Percentiles rank a stretch among this genome's conserved stretches.
Evolutionary conservation across 495 filamentous ascomycete species (phyloP).

Genomic region (Apiosordaria backusii): DNA sequence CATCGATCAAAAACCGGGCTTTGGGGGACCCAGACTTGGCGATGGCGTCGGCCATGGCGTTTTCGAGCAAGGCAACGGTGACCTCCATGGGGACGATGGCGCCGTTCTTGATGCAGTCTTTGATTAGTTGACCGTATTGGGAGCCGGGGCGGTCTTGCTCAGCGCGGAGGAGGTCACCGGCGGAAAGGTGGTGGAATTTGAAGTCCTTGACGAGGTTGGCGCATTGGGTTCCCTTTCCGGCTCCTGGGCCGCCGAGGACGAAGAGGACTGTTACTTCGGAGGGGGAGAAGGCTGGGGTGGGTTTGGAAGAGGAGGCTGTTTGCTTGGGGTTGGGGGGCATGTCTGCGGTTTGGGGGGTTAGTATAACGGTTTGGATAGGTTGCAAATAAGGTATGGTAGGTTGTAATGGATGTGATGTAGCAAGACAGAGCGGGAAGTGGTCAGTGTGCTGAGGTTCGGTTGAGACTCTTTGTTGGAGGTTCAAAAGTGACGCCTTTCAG

Average conservation of each 20-base stretch:
- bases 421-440: background rate
- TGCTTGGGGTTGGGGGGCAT: conserved; percentile 19
- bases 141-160: conserved; percentile 83
- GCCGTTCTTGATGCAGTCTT: conserved; percentile 83
- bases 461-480: conserved; percentile 1
- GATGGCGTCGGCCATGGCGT: conserved; percentile 74
- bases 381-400: background rate
- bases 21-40: conserved; percentile 28
- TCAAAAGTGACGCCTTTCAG: background rate
- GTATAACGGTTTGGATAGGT: background rate
- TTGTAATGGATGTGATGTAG: background rate
- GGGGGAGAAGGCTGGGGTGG: conserved; percentile 74
- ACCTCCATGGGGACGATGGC: conserved; percentile 98
- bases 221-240: conserved; percentile 85
- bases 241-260: conserved; percentile 75
- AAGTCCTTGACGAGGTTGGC: conserved; percentile 83
- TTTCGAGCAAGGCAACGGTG: conserved; percentile 88
- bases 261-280: conserved; percentile 81
- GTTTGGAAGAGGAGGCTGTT: conserved; percentile 35
- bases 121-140: conserved; percentile 88
- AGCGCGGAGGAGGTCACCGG: conserved; percentile 88
- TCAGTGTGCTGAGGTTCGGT: no score
- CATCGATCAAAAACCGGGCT: conserved; percentile 80
- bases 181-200: conserved; percentile 86
- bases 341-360: conserved; percentile 4